A percentile compares a stretch with the other conserved stretches of the same genome.
These are phyloP conservation scores for Botryotinia calthae DNA, from an alignment of 2,329 filamentous ascomycete species.

Conservation along the genomic window DNA sequence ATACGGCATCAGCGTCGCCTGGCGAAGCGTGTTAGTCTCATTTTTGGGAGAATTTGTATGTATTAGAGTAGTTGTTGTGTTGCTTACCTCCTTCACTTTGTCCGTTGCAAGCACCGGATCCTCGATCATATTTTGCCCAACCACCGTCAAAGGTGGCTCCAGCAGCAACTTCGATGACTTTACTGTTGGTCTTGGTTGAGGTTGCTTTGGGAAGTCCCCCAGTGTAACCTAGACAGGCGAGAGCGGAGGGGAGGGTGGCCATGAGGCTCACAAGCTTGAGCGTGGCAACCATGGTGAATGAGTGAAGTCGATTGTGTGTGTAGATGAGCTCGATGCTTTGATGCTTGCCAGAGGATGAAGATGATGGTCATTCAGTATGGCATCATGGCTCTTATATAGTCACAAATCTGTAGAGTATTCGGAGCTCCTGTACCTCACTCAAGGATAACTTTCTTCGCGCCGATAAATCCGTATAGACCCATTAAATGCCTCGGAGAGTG, in stretches of 20 bases:
- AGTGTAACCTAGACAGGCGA: not conserved
- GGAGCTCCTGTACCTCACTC: not conserved
- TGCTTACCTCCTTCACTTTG: not conserved
- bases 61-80: not conserved
- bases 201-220: not conserved
- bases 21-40: not conserved
- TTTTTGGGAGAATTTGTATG: too few species aligned
- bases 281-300: not conserved
- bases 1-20: not conserved
- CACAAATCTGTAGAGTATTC: not conserved
- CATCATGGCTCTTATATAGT: not conserved
- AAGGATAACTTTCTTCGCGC: not conserved
- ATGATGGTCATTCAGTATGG: not conserved
- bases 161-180: not conserved
- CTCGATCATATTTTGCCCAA: constrained; percentile 1
- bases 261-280: not conserved
- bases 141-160: not conserved
- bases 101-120: not conserved
- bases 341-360: not conserved
- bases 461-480: not conserved
- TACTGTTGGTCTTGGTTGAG: constrained; percentile 10
- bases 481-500: not conserved
- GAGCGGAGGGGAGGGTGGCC: not conserved
- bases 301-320: not conserved
- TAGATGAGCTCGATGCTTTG: not conserved